Evolutionary conservation across 2,329 filamentous ascomycete genomes (phyloP).

Genomic region (Colletotrichum filicis): DNA sequence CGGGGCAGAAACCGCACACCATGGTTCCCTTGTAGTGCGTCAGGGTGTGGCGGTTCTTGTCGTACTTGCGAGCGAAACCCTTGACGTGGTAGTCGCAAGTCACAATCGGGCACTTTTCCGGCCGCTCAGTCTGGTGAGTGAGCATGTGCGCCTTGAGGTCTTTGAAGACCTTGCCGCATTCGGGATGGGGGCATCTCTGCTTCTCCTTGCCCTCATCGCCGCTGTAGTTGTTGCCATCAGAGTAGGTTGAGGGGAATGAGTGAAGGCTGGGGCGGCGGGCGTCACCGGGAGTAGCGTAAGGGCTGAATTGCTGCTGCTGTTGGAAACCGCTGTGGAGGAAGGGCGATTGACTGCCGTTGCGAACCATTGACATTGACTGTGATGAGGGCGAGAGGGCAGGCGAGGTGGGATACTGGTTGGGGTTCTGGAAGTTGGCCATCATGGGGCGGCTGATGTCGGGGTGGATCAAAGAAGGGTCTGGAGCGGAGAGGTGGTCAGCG

Average conservation of each 20-base stretch:
- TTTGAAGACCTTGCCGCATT: constrained; percentile 89
- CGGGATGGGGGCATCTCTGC: constrained; percentile 81
- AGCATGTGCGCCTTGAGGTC: constrained; percentile 95
- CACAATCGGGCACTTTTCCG: constrained; percentile 93
- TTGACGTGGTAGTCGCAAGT: constrained; percentile 94
- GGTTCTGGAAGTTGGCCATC: constrained; percentile 61
- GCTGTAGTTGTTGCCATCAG: constrained; percentile 67
- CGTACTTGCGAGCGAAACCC: constrained; percentile 94
- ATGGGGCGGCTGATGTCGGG: constrained; percentile 62
- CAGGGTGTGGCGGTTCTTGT: constrained; percentile 93
- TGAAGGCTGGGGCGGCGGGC: constrained; percentile 72
- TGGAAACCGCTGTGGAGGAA: constrained; percentile 68
- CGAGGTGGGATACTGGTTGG: constrained; percentile 66
- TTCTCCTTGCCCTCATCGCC: constrained; percentile 74
- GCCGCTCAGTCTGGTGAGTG: constrained; percentile 89
- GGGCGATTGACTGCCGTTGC: constrained; percentile 73
- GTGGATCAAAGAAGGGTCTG: constrained; percentile 69
- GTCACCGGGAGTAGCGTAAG: constrained; percentile 59
- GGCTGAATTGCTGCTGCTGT: constrained; percentile 62
- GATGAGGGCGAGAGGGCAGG: constrained; percentile 71
- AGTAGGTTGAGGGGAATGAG: constrained; percentile 75
- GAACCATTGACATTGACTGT: constrained; percentile 56
- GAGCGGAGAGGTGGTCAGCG: constrained; percentile 49
- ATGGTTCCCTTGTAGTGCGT: constrained; percentile 98
- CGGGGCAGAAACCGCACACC: constrained; percentile 95